These are phyloP conservation scores for Talaromyces proteolyticus DNA, from an alignment of 495 filamentous ascomycete genomes.

Conservation along the genomic window DNA sequence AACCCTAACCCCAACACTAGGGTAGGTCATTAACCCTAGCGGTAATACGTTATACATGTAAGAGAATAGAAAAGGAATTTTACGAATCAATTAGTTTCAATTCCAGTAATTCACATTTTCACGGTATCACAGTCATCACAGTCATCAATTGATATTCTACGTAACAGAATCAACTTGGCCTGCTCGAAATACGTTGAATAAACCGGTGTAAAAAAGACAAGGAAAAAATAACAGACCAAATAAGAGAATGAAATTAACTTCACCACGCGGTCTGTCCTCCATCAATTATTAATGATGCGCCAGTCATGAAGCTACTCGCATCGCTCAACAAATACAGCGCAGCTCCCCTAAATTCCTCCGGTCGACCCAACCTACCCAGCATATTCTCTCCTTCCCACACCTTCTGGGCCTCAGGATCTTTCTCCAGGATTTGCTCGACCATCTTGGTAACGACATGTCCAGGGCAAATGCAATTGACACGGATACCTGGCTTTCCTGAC, in stretches of 20 bases:
- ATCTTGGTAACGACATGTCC: slow-evolving; percentile 59
- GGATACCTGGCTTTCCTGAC: slow-evolving; percentile 49
- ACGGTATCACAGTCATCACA: too few species aligned
- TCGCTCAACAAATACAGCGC: slow-evolving; percentile 47
- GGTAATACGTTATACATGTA: too few species aligned
- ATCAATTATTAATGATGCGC: slow-evolving; percentile 44
- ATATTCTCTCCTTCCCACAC: slow-evolving; percentile 56
- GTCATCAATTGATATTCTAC: too few species aligned
- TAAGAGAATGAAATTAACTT: not conserved
- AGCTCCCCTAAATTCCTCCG: slow-evolving; percentile 53
- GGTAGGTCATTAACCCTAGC: too few species aligned
- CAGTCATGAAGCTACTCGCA: slow-evolving; percentile 59
- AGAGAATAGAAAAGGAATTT: too few species aligned
- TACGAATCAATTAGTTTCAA: too few species aligned
- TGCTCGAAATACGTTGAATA: too few species aligned
- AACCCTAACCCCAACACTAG: too few species aligned
- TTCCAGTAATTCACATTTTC: too few species aligned
- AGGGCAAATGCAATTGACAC: slow-evolving; percentile 52
- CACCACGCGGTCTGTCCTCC: slow-evolving; percentile 44
- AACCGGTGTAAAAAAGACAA: too few species aligned
- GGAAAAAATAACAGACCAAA: too few species aligned
- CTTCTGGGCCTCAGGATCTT: slow-evolving; percentile 42
- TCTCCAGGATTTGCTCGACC: slow-evolving; percentile 49
- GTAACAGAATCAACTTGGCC: too few species aligned
- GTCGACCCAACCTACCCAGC: slow-evolving; percentile 47